These are phyloP conservation scores for Blastobotrys illinoisensis DNA, from an alignment of 1,139 yeast genomes.

Conservation along the genomic window DNA sequence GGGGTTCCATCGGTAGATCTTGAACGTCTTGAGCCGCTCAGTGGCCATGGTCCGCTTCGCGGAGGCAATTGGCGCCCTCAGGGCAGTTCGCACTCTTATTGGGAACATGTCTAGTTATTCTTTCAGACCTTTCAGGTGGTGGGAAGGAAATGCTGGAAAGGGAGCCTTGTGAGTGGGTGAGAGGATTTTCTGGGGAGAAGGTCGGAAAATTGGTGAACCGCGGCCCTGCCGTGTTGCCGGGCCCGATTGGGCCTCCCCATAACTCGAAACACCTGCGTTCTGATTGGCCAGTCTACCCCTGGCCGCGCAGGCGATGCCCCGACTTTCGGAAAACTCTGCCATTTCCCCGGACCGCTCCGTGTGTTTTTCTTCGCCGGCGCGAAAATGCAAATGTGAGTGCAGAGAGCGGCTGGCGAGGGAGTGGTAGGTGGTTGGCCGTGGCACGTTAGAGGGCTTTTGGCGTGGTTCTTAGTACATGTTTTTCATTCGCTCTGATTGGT, in stretches of 20 bases:
- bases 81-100: constrained; percentile 1
- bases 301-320: not conserved
- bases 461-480: no score
- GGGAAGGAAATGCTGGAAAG: not conserved
- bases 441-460: not conserved
- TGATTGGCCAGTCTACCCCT: constrained; percentile 12
- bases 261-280: constrained; percentile 13
- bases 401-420: not conserved
- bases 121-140: not conserved
- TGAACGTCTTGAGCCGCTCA: constrained; percentile 65
- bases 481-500: not conserved
- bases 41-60: constrained; percentile 7
- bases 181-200: not conserved
- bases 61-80: constrained; percentile 1
- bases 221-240: constrained; percentile 2
- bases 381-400: not conserved
- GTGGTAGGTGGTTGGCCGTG: not conserved
- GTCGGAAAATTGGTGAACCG: not conserved
- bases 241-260: constrained; percentile 5
- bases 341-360: not conserved
- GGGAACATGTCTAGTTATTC: not conserved
- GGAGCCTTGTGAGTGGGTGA: not conserved
- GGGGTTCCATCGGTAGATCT: constrained; percentile 97
- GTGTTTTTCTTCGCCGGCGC: not conserved
- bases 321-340: not conserved